Evolutionary conservation across 2,329 filamentous ascomycete species (phyloP).

Genomic region (Boeremia exigua): DNA sequence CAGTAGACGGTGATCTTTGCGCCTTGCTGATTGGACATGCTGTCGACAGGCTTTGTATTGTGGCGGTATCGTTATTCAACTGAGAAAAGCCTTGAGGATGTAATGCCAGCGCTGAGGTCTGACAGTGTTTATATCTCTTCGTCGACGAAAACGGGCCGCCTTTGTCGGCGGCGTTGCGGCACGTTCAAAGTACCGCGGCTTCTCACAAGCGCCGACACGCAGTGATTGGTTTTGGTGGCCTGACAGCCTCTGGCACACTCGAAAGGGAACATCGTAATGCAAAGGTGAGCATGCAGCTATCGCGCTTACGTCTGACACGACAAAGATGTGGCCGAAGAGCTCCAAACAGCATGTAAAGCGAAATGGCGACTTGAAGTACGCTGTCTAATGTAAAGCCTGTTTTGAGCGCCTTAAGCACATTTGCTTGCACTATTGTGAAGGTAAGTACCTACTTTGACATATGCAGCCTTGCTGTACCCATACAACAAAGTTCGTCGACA

Average conservation of each 20-base stretch:
- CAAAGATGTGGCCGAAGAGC: too few species aligned
- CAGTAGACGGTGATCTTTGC: conserved; percentile 47
- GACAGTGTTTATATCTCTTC: conserved; percentile 7
- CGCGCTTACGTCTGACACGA: too few species aligned
- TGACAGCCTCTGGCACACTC: background rate
- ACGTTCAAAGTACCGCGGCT: conserved; percentile 4
- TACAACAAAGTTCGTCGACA: too few species aligned
- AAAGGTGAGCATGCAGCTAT: background rate
- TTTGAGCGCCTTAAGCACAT: too few species aligned
- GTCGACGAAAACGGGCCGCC: conserved; percentile 5
- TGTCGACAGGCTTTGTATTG: background rate
- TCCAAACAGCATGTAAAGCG: too few species aligned
- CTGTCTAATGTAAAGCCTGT: too few species aligned
- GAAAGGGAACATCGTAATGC: background rate
- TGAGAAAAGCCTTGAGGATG: background rate
- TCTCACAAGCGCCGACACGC: conserved; percentile 3
- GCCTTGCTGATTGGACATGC: conserved; percentile 35
- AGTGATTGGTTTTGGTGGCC: background rate
- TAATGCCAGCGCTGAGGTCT: background rate
- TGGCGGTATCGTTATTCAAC: background rate
- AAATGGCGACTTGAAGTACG: too few species aligned
- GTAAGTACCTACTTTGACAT: too few species aligned
- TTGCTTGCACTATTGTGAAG: too few species aligned
- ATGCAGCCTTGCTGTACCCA: too few species aligned
- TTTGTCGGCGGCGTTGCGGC: conserved; percentile 3